Conservation (phyloP, 306 rosid genomes). For the Alnus rubra region DNA sequence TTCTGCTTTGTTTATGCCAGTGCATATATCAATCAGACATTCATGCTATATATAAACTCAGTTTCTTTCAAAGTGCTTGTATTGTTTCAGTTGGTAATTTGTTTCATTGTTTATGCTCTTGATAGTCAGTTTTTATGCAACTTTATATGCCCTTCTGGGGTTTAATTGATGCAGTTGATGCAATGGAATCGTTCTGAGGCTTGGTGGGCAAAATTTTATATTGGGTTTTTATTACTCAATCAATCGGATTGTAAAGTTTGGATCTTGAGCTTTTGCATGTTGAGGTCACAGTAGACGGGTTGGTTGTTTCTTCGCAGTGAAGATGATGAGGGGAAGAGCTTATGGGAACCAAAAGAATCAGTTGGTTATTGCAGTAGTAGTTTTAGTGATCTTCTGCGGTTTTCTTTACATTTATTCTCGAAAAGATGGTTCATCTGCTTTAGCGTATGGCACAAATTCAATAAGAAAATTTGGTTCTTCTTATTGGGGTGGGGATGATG, state of each 20-base stretch:
- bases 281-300: neutral
- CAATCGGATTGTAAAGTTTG: neutral
- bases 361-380: slow-evolving; percentile 24
- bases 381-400: slow-evolving; percentile 59
- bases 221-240: neutral
- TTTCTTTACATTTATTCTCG: slow-evolving; percentile 56
- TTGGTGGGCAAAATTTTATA: neutral
- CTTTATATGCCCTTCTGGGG: neutral
- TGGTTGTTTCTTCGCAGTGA: neutral
- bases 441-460: slow-evolving; percentile 66
- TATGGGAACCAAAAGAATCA: neutral
- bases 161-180: neutral
- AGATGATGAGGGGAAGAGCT: neutral
- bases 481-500: slow-evolving; percentile 52
- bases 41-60: neutral
- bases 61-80: neutral
- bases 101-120: neutral
- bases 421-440: slow-evolving; percentile 51
- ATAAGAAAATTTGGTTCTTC: slow-evolving; percentile 48
- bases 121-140: neutral
- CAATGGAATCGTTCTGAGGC: neutral
- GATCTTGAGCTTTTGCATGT: neutral
- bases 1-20: slow-evolving; percentile 1
- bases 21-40: neutral
- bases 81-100: too few relatives aligned